Evolutionary conservation across 139 green algal genomes (phyloP), one percentile per base, ranked within the genome.

Genomic region (Chlamydomonas urium): DNA sequence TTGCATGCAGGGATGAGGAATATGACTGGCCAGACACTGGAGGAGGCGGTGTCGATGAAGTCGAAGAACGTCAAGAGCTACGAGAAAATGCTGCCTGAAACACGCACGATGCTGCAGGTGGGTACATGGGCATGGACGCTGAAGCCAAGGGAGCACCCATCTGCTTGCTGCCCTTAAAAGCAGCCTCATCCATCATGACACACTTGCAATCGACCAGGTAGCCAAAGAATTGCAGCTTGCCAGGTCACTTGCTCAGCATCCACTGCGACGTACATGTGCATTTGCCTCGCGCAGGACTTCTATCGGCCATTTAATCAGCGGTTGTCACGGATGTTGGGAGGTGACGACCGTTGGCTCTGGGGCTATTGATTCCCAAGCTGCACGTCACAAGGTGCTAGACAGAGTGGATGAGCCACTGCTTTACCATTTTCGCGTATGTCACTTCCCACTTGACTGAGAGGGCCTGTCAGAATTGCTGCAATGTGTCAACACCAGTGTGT

Each of bases 281-380:
- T 65, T 24, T 14, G 57, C n/a, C 10, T 61, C 4, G 50, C 50
- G 14, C 57, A 76, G 60, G 71, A 76, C 23, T 76, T 69, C n/a
- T 73, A 72, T 66, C 71, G 76, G 47, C 76, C 76, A n/a, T 82
- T 58, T 57, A 82, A 82, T 36, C 57, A 78, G 47, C 56, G 56
- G 4, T 62, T 82, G 24, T 66, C 53, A 0, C 5, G 62, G 65
- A 32, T 71, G 17, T 62, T 82, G 36, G 66, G 65, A 0, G 42
- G 68, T n/a, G 76, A 82, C 48, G 36, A 65, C 0, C 65, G 76
- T 3, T 82, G 76, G 76, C 34, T 74, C 1, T 82, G 76, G 76
- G 76, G 59, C 21, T 82, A 82, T 47, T 78, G 33, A 67, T 8
- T 42, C 33, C 28, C 65, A 60, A 33, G n/a, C 34, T 33, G n/a